A percentile compares a stretch with the other conserved stretches of the same genome.
Conservation (phyloP, 2,329 filamentous ascomycete genomes). For the Magnaporthales sp. region DNA sequence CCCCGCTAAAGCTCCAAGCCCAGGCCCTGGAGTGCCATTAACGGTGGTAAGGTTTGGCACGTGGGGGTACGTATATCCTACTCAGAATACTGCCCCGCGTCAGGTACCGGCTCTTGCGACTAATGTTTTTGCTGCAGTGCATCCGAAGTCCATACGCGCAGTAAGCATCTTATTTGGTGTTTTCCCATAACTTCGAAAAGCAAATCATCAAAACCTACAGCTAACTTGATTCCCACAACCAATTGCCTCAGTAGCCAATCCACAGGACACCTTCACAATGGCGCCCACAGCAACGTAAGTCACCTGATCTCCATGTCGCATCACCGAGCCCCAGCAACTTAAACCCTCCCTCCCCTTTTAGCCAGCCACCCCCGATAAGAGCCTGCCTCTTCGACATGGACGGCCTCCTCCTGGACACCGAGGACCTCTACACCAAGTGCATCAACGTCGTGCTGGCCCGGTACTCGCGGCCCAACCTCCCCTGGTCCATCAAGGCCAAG, state of each 20-base stretch:
- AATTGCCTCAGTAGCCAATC: not conserved
- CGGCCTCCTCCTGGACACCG: constrained; percentile 86
- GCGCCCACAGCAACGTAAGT: not conserved
- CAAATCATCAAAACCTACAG: not conserved
- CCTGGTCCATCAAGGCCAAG: constrained; percentile 90
- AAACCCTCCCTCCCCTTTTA: constrained; percentile 7
- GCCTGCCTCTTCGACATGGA: constrained; percentile 99
- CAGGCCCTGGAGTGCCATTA: not conserved
- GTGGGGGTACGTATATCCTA: not conserved
- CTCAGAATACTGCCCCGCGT: not conserved
- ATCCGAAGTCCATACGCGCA: not conserved
- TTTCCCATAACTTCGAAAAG: too few species aligned
- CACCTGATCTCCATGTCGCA: not conserved
- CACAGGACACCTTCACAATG: not conserved
- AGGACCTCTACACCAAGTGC: constrained; percentile 78
- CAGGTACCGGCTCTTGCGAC: not conserved
- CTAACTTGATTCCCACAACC: not conserved
- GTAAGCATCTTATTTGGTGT: not conserved
- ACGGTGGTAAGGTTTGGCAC: not conserved
- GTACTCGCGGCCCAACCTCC: constrained; percentile 66
- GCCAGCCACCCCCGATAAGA: constrained; percentile 54
- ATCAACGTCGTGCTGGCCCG: constrained; percentile 74
- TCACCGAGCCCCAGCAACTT: constrained; percentile 3
- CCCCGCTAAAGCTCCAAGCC: not conserved
- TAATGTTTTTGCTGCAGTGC: not conserved